Conservation (phyloP, 176 grass and related monocot genomes). For the Panicum miliaceum region DNA sequence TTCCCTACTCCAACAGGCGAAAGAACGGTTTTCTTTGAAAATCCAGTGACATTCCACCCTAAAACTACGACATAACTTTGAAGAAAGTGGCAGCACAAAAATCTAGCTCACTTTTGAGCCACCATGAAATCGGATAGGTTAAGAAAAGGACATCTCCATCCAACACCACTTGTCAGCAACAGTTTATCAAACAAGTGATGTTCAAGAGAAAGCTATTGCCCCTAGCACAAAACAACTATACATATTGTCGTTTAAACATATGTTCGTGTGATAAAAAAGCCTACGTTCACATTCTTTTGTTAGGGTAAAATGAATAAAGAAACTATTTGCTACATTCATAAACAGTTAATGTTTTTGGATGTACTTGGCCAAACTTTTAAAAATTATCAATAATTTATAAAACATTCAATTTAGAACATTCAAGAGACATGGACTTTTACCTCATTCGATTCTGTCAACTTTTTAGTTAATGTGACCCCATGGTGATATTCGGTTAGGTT, state of each 20-base stretch:
- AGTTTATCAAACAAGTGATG: slow-evolving; percentile 1
- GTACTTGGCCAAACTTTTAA: background rate
- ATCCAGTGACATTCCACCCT: too few species aligned
- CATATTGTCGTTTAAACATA: background rate
- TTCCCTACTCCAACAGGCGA: background rate
- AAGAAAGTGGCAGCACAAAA: slow-evolving; percentile 28
- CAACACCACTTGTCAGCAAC: slow-evolving; percentile 5
- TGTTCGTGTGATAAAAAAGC: background rate
- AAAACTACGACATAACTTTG: background rate
- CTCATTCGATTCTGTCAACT: too few species aligned
- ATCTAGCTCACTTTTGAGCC: slow-evolving; percentile 24
- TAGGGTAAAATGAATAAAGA: background rate
- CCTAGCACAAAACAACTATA: background rate
- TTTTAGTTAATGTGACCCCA: too few species aligned
- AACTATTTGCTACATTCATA: background rate
- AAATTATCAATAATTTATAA: background rate
- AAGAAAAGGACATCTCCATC: slow-evolving; percentile 13
- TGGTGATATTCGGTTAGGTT: too few species aligned
- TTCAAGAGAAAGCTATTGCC: background rate
- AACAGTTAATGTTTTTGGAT: background rate
- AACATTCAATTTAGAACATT: background rate
- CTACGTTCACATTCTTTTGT: background rate
- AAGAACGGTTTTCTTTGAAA: background rate
- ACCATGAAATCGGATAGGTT: slow-evolving; percentile 19
- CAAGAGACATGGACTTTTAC: background rate